phyloP scores from a whole-genome alignment of 2,329 filamentous ascomycete genomes.

The Aspergillus sp. region DNA sequence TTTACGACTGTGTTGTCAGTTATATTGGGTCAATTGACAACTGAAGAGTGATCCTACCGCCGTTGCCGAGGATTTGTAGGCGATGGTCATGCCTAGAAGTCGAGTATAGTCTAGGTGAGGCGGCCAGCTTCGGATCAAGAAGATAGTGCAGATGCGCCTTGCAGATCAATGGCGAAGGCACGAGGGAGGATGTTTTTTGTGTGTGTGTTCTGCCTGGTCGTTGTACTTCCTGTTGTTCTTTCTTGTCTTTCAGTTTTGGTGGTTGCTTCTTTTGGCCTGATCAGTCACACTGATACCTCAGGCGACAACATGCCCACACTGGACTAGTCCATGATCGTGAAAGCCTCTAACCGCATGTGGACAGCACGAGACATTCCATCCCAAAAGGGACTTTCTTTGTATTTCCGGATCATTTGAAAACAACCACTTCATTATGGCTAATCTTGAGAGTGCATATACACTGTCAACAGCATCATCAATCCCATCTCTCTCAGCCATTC shows the following conservation, averaged over 20 bases:
- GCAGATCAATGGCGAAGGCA: no score
- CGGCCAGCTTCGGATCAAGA: neutral
- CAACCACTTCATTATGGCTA: no score
- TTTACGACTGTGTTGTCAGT: neutral
- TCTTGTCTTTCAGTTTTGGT: neutral
- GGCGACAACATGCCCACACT: neutral
- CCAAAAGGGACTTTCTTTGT: no score
- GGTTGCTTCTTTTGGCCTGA: neutral
- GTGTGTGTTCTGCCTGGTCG: no score
- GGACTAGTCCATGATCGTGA: neutral
- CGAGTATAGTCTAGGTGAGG: neutral
- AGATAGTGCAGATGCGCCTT: no score
- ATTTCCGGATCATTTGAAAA: neutral
- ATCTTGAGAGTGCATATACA: neutral
- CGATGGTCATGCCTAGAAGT: neutral
- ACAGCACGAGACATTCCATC: neutral
- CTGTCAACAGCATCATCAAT: neutral
- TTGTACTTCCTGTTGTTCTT: no score
- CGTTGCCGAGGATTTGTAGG: neutral
- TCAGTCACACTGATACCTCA: neutral
- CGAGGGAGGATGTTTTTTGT: no score
- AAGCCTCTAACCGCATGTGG: neutral
- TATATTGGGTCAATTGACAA: neutral
- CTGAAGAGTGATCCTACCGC: neutral
- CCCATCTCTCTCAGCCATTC: neutral